These are phyloP conservation scores for Citeromyces siamensis DNA, from an alignment of 1,139 yeast species.

Conservation along the genomic window DNA sequence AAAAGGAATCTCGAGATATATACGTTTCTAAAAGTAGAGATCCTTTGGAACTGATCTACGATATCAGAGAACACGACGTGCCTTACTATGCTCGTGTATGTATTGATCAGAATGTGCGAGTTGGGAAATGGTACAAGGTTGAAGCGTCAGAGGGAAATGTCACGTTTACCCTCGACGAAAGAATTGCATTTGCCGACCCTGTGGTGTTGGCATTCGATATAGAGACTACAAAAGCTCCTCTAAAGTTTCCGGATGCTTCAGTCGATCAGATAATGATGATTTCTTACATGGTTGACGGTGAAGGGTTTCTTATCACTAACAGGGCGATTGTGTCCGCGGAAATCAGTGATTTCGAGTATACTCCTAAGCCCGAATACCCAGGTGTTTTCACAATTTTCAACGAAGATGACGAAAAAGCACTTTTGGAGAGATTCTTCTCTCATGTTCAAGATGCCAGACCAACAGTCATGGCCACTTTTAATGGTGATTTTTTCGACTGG, in stretches of 20 bases:
- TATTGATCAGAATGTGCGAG: conserved; percentile 74
- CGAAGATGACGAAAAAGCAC: conserved; percentile 72
- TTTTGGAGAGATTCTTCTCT: conserved; percentile 70
- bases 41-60: conserved; percentile 55
- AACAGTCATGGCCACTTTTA: conserved; percentile 92
- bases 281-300: conserved; percentile 98
- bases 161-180: conserved; percentile 50
- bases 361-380: conserved; percentile 94
- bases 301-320: conserved; percentile 87
- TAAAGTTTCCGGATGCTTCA: conserved; percentile 88
- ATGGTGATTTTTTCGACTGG: conserved; percentile 99
- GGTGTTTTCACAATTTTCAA: conserved; percentile 87
- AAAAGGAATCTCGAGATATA: conserved; percentile 56
- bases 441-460: conserved; percentile 84
- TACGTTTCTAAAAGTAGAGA: conserved; percentile 29
- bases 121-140: conserved; percentile 94
- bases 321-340: conserved; percentile 91
- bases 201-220: conserved; percentile 95
- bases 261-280: conserved; percentile 99
- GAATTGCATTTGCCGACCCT: conserved; percentile 94
- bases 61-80: conserved; percentile 87
- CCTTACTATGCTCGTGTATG: conserved; percentile 95
- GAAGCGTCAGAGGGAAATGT: conserved; percentile 42
- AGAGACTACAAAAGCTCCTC: conserved; percentile 94
- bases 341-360: conserved; percentile 93